Evolutionary conservation across 106 monocot species (phyloP), one percentile per base, ranked within the genome.

Genomic region (Acanthochlamys bracteata): DNA sequence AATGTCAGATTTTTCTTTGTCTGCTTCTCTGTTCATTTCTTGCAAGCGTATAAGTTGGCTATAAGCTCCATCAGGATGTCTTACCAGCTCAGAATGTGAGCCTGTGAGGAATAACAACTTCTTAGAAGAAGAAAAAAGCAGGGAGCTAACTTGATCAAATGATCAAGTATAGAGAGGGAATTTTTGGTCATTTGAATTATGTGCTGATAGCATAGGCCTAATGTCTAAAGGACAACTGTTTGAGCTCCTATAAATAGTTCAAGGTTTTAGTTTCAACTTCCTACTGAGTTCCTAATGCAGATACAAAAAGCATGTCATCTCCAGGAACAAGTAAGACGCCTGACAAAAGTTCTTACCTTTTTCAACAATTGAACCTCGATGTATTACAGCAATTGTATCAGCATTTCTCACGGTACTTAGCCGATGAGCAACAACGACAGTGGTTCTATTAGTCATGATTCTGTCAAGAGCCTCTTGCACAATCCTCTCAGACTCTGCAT

Each of bases 381-480:
- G 74, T 52, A 85, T 62, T 7, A 85, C 85, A 27, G 75, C 68
- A 57, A 85, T 81, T 15, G 60, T 72, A 25, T 85, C 74, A 68
- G 85, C 81, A 75, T 85, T 74, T 63, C 78, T 71, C 27, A 85
- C 72, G 7, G 85, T 85, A 46, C 75, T 85, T 41, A 85, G 52
- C 0, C 85, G 81, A 66, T 85, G 85, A 65, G 85, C 85, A 61
- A 85, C 78, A 46, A 85, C 65, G 24, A 85, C 75, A 7, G 85
- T 85, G 17, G 85, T 85, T 61, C 81, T 71, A 39, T 85, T 81
- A 20, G 27, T 74, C 81, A 78, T 81, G 67, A 85, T 53, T 56
- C 81, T 71, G 45, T 81, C 78, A 52, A 85, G 74, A 15, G 85
- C 85, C 41, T 85, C 85, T 65, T 85, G 81, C n/a, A 85, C 85